Evolutionary conservation across 2,329 filamentous ascomycete species (phyloP), one percentile per base, ranked within the genome.

Genomic region (Cercospora canescens): DNA sequence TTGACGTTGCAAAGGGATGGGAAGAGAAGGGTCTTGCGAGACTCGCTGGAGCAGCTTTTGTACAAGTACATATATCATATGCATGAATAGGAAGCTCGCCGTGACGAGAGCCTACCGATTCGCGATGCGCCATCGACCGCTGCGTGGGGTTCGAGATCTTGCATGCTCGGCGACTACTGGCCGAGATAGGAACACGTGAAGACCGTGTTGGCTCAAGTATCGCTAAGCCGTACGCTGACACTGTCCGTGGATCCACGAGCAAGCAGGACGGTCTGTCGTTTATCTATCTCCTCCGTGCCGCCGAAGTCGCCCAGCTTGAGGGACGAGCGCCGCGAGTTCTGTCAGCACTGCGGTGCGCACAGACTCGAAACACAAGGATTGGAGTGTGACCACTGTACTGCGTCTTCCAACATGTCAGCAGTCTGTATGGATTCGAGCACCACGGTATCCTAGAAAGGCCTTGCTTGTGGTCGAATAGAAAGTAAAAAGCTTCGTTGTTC

Each of bases 401-500:
- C 30, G 24, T 26, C n/a, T 24, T 56, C 30, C 52, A 9, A n/a
- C n/a, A 56, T 62, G 60, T 62, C 60, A 62, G 60, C 60, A 35
- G 54, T 62, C 60, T 62, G 60, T 62, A 60, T 62, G 60, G 60
- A 62, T 62, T 62, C 60, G 26, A 62, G 14, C 48, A 54, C 60
- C 50, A 62, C n/a, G 60, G 60, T 30, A 39, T 56, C 60, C 58
- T 28, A 32, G 24, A 24, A 56, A 56, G 35, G 60, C 48, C 60
- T 56, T 62, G 34, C 37, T 32, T 55, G 60, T 54, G 28, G 34
- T 56, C 60, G 60, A 62, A 62, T 55, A 62, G 60, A 62, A 62
- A 62, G 60, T 62, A 56, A 62, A 62, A 55, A 56, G 60, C 60
- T 62, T 62, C 60, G 60, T 62, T 28, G 50, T 55, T 62, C 60